Percentiles rank a stretch among this genome's conserved stretches.
Evolutionary conservation across 441 rosid species (phyloP).

Genomic region (Adansonia grandidieri): DNA sequence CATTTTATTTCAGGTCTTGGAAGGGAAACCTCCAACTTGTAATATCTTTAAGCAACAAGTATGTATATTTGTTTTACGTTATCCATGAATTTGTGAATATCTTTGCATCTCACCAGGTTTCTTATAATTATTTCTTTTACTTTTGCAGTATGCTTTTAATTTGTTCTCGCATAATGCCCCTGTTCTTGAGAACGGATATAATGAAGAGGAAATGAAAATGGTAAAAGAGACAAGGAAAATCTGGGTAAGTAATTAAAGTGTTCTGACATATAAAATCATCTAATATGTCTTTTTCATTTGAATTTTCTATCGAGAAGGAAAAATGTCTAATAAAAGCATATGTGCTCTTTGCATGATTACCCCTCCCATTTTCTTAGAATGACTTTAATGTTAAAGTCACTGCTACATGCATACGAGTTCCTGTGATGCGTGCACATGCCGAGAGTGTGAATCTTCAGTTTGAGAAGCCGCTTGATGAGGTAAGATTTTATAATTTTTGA

Average conservation of each 20-base stretch:
- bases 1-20: constrained; percentile 56
- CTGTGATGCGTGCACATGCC: constrained; percentile 98
- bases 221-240: constrained; percentile 88
- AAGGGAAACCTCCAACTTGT: constrained; percentile 86
- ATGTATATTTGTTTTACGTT: constrained; percentile 24
- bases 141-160: constrained; percentile 91
- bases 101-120: background rate
- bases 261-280: constrained; percentile 3
- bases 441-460: constrained; percentile 96
- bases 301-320: background rate
- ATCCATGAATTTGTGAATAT: background rate
- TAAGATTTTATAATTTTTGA: constrained; percentile 31
- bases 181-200: constrained; percentile 77
- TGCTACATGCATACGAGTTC: constrained; percentile 95
- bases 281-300: constrained; percentile 11
- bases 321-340: constrained; percentile 1
- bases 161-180: constrained; percentile 95
- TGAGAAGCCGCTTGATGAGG: constrained; percentile 93
- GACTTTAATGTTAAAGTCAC: constrained; percentile 80
- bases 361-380: constrained; percentile 47
- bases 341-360: constrained; percentile 6
- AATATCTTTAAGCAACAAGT: constrained; percentile 83
- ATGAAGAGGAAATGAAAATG: constrained; percentile 95
- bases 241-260: constrained; percentile 63
- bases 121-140: constrained; percentile 22